Evolutionary conservation across 2,329 filamentous ascomycete species (phyloP).

Genomic region (Thielaviopsis ethacetica): DNA sequence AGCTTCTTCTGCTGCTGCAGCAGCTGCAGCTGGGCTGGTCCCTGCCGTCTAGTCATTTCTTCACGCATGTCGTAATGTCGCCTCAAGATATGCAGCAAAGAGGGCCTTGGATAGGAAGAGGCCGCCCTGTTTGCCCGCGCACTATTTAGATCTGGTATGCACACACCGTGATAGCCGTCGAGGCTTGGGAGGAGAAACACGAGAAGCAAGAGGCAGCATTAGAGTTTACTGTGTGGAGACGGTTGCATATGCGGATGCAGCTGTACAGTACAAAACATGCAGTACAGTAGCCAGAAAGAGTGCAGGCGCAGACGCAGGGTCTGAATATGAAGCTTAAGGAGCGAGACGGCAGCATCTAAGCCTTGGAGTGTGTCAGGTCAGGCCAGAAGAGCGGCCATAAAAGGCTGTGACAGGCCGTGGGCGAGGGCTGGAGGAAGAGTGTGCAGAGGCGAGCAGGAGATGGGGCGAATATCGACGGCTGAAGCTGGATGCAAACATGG

Average conservation of each 20-base stretch:
- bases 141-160: not conserved
- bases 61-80: not conserved
- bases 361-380: not conserved
- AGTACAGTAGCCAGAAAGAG: not conserved
- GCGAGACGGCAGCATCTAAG: not conserved
- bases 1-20: too few species aligned
- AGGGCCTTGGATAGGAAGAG: not conserved
- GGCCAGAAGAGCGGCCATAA: not conserved
- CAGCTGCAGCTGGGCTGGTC: not conserved
- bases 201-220: not conserved
- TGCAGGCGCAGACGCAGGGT: not conserved
- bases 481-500: not conserved
- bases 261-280: not conserved
- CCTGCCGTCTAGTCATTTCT: not conserved
- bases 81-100: not conserved
- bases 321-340: not conserved
- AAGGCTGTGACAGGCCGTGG: not conserved
- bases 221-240: not conserved
- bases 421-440: not conserved
- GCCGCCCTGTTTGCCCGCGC: not conserved
- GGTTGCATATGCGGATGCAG: not conserved
- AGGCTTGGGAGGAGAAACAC: not conserved
- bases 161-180: not conserved
- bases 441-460: not conserved
- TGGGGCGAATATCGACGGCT: not conserved